Evolutionary conservation across 2,329 filamentous ascomycete species (phyloP).

Genomic region (Colletotrichum filicis): DNA sequence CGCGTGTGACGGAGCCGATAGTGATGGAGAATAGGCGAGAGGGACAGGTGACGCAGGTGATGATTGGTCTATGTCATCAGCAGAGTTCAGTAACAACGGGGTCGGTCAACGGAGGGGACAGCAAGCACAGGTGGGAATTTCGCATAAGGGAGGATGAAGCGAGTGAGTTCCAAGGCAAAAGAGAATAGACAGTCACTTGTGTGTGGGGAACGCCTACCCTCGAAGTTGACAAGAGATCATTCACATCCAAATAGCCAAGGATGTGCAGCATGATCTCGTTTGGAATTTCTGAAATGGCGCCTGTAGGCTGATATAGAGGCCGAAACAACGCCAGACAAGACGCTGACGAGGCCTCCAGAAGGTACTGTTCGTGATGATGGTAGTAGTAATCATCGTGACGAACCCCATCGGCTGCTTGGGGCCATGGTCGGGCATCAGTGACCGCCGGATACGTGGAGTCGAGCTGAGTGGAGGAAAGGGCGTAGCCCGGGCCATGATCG

Average conservation of each 20-base stretch:
- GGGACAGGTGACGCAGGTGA: constrained; percentile 69
- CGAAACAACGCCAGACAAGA: constrained; percentile 17
- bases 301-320: constrained; percentile 1
- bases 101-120: not conserved
- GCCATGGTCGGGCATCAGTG: constrained; percentile 44
- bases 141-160: not conserved
- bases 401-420: not conserved
- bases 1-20: constrained; percentile 70
- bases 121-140: not conserved
- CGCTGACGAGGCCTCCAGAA: not conserved
- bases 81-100: constrained; percentile 16
- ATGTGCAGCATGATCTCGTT: constrained; percentile 68
- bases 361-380: constrained; percentile 1
- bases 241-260: constrained; percentile 66
- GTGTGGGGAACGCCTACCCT: constrained; percentile 56
- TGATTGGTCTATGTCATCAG: constrained; percentile 63
- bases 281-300: constrained; percentile 51
- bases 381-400: not conserved
- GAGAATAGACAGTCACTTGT: not conserved
- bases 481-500: constrained; percentile 28
- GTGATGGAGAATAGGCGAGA: constrained; percentile 73
- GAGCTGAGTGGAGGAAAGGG: constrained; percentile 38
- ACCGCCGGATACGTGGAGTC: constrained; percentile 30
- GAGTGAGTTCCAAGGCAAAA: not conserved
- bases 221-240: constrained; percentile 65